These are phyloP conservation scores for Helichrysum umbraculigerum DNA, from an alignment of 129 eudicot genomes.

Conservation along the genomic window DNA sequence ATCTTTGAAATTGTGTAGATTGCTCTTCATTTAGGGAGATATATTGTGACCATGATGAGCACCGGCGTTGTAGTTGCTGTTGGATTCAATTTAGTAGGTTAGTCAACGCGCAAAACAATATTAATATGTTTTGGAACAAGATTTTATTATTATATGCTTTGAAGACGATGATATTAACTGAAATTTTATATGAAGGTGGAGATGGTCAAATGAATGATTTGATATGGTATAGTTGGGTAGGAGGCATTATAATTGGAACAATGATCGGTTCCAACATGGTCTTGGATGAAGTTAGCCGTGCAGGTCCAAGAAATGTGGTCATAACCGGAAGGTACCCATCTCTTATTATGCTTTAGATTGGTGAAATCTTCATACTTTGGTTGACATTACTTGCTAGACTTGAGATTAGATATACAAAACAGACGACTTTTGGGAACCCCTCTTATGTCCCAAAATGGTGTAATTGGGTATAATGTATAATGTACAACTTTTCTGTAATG, in stretches of 20 bases:
- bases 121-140: background rate
- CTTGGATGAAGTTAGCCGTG: slow-evolving; percentile 86
- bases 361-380: background rate
- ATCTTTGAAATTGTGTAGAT: slow-evolving; percentile 39
- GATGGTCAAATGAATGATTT: slow-evolving; percentile 84
- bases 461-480: too few relatives aligned
- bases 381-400: background rate
- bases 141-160: background rate
- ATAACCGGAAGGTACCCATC: slow-evolving; percentile 89
- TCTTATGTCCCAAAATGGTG: background rate
- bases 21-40: slow-evolving; percentile 87
- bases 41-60: slow-evolving; percentile 90
- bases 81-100: slow-evolving; percentile 86
- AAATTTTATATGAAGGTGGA: slow-evolving; percentile 55
- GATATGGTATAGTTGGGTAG: slow-evolving; percentile 98
- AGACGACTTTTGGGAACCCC: background rate
- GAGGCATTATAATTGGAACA: slow-evolving; percentile 94
- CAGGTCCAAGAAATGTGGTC: slow-evolving; percentile 93
- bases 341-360: background rate
- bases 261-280: slow-evolving; percentile 98
- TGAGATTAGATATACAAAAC: background rate
- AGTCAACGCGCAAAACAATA: background rate
- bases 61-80: slow-evolving; percentile 76
- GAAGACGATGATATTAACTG: background rate
- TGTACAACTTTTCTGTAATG: too few relatives aligned